Base-by-base conservation (phyloP, 352 stramenopile species). In the Phytophthora ohioensis region DNA sequence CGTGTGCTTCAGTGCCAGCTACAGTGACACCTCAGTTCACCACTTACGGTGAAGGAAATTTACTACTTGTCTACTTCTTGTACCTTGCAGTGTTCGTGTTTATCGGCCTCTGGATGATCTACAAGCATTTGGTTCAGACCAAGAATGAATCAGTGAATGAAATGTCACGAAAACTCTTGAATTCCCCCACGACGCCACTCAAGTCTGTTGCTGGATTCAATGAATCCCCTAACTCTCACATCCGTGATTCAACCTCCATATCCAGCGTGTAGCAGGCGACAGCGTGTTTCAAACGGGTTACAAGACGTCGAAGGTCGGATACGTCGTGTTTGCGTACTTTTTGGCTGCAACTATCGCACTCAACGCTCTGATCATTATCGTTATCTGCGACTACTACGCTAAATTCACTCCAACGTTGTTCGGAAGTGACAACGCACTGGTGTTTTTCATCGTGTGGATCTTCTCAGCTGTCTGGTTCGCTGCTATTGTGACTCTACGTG, bases 391-490 rank as follows among this genome's bases (percentile, higher is more conserved):
- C 60, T 80, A 77, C 60, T 80, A 82, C 45, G 64, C 53, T 10
- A 69, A 63, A 32, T 82, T 78, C 47, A 57, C 57, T 1, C 71
- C 71, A 3, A 57, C 36, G 10, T 51, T 80, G 2, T 79, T 82
- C 41, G 71, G 61, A 15, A 71, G 67, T 55, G 49, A 46, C 10
- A 78, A 51, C 52, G 73, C 73, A 2, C 60, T 63, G 4, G 65
- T 71, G 6, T 84, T 81, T 31, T 74, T 82, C 52, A 21, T 84
- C 5, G 42, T 78, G 7, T 84, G 77, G 77, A n/a, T 79, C 1
- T 57, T 67, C 12, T 42, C 68, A 10, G 62, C 70, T 0, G 2
- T 78, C 0, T 84, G 73, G 71, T 58, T 81, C 2, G 61, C 70
- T 15, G 12, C 60, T 10, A 67, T 82, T 15, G 73, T 84, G 4